A percentile compares a stretch with the other conserved stretches of the same genome.
phyloP scores from a whole-genome alignment of 306 rosid species.

The Sicyos baderoa region DNA sequence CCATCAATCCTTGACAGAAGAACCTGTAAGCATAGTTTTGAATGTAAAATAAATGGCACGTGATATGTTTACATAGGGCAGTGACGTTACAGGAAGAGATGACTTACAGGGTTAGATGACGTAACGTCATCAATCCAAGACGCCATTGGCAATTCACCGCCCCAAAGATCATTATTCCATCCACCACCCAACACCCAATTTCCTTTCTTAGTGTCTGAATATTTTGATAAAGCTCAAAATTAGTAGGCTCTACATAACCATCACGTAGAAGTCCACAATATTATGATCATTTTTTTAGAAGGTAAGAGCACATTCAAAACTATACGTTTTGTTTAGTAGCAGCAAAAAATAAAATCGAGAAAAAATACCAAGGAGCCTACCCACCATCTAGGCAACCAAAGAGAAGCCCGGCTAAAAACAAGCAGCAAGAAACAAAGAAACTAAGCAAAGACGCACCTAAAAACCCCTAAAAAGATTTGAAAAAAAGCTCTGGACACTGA shows the following conservation, averaged over 20 bases:
- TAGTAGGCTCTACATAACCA: background rate
- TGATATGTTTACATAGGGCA: constrained; percentile 20
- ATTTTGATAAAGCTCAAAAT: constrained; percentile 16
- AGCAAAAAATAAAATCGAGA: background rate
- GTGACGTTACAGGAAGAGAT: constrained; percentile 18
- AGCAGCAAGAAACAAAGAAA: background rate
- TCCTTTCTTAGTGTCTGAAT: constrained; percentile 52
- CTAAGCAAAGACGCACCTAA: background rate
- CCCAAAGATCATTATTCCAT: constrained; percentile 90
- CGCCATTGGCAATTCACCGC: constrained; percentile 68
- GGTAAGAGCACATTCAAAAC: background rate
- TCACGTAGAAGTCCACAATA: background rate
- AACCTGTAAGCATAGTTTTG: constrained; percentile 40
- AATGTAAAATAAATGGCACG: constrained; percentile 16
- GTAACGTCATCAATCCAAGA: constrained; percentile 71
- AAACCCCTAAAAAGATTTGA: background rate
- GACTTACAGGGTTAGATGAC: constrained; percentile 66
- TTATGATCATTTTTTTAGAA: background rate
- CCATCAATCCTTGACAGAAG: constrained; percentile 77
- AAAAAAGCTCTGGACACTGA: background rate
- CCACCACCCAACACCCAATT: constrained; percentile 94
- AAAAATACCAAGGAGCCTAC: background rate
- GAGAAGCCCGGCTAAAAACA: background rate
- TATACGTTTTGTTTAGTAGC: background rate
- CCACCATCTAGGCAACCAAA: constrained; percentile 2